Percentiles rank a stretch among this genome's conserved stretches.
These are phyloP conservation scores for Lactarius deliciosus DNA, from an alignment of 768 basidiomycete species.

Conservation along the genomic window DNA sequence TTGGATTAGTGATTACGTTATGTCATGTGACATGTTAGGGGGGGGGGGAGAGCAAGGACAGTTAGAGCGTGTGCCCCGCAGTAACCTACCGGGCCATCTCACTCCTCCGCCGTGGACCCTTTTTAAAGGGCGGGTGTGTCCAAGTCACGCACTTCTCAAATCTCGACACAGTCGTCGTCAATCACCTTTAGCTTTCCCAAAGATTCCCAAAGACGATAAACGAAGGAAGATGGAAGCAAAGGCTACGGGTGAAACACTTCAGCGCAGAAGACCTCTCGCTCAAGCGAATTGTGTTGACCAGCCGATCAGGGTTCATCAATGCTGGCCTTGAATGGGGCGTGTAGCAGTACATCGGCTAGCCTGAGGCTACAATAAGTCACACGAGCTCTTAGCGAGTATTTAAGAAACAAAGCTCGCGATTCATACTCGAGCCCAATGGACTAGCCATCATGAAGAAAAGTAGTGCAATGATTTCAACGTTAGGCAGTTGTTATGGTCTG, in stretches of 20 bases:
- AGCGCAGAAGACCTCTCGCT: conserved; percentile 59
- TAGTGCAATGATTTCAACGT: conserved; percentile 49
- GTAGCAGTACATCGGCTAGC: background rate
- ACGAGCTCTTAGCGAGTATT: background rate
- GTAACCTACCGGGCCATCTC: conserved; percentile 58
- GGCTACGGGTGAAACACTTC: conserved; percentile 46
- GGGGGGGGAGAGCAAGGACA: no score
- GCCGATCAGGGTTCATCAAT: background rate
- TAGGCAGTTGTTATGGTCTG: conserved; percentile 30
- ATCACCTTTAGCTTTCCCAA: conserved; percentile 27
- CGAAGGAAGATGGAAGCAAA: conserved; percentile 36
- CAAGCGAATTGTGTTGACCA: conserved; percentile 50
- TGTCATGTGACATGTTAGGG: no score
- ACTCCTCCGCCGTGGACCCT: conserved; percentile 72
- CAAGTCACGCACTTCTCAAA: conserved; percentile 43
- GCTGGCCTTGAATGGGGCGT: background rate
- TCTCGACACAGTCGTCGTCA: conserved; percentile 63
- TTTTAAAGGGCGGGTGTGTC: conserved; percentile 40
- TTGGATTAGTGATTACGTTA: no score
- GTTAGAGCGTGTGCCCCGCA: conserved; percentile 33
- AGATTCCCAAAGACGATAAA: conserved; percentile 41
- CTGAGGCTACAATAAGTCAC: background rate
- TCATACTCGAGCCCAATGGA: conserved; percentile 30
- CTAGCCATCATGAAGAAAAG: conserved; percentile 36
- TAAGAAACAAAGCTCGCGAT: background rate